These are phyloP conservation scores for Monoraphidium neglectum DNA, from an alignment of 139 green algal species.

Conservation along the genomic window DNA sequence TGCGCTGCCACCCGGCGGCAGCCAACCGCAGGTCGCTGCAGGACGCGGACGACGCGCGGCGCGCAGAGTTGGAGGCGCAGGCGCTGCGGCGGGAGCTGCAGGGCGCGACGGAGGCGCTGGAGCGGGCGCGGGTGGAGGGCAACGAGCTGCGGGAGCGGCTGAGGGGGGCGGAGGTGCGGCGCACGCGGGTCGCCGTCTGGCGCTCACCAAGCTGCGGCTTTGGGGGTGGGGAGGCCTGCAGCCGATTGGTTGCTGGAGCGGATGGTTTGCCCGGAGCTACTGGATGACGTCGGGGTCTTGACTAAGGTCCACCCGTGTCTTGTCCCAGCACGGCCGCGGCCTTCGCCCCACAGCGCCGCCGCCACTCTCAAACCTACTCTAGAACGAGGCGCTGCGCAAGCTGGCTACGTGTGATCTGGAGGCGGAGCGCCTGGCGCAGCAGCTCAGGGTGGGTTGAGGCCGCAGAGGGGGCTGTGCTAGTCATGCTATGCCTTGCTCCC, in stretches of 20 bases:
- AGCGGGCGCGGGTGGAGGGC: neutral
- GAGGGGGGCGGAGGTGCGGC: neutral
- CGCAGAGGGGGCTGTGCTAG: too few species aligned
- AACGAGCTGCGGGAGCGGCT: neutral
- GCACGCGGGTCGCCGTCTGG: neutral
- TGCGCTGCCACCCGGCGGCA: neutral
- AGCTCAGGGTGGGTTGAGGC: too few species aligned
- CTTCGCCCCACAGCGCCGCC: too few species aligned
- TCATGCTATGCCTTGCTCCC: too few species aligned
- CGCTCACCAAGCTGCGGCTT: constrained; percentile 1
- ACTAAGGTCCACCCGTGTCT: too few species aligned
- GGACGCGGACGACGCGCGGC: constrained; percentile 8
- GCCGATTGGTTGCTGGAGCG: neutral
- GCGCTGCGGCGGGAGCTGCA: neutral
- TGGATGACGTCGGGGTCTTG: too few species aligned
- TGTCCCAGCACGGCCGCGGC: too few species aligned
- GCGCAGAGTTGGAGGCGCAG: neutral
- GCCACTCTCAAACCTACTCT: too few species aligned
- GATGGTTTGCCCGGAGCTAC: too few species aligned
- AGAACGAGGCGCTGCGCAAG: too few species aligned
- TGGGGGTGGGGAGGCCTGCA: neutral
- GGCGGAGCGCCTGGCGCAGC: too few species aligned
- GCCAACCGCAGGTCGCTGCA: constrained; percentile 6
- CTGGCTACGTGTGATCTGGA: too few species aligned
- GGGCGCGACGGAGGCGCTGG: neutral